These are phyloP conservation scores for Striga asiatica DNA, from an alignment of 257 asterid genomes.

Conservation along the genomic window DNA sequence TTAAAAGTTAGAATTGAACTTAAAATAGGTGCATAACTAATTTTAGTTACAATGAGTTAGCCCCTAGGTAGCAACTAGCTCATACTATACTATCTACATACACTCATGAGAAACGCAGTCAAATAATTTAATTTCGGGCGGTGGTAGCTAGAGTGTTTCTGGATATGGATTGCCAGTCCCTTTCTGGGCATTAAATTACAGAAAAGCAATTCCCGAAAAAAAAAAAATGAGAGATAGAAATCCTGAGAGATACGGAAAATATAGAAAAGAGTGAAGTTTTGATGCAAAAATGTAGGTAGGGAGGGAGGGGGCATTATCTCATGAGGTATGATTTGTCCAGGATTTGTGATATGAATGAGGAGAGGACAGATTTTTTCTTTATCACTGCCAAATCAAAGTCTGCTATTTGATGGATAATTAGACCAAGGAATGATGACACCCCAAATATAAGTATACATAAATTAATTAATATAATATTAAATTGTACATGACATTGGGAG, in stretches of 20 bases:
- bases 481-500: no score
- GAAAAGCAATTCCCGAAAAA: conserved; percentile 31
- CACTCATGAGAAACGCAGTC: no score
- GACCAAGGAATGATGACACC: conserved; percentile 19
- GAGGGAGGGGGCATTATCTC: conserved; percentile 15
- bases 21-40: no score
- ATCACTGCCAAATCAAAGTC: conserved; percentile 39
- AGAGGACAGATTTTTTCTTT: conserved; percentile 23
- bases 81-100: no score
- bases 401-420: conserved; percentile 20
- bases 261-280: conserved; percentile 8
- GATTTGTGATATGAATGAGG: no score
- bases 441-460: background rate
- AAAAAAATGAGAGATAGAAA: conserved; percentile 16
- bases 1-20: no score
- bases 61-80: no score
- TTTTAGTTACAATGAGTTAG: no score
- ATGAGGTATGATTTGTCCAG: conserved; percentile 47
- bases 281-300: conserved; percentile 11
- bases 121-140: no score
- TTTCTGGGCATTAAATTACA: conserved; percentile 29
- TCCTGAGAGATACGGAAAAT: conserved; percentile 57
- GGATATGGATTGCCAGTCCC: conserved; percentile 32
- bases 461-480: no score
- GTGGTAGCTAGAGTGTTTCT: conserved; percentile 26